These are phyloP conservation scores for Tolypocladium cylindrosporum DNA, from an alignment of 2,329 filamentous ascomycete genomes.

Conservation along the genomic window DNA sequence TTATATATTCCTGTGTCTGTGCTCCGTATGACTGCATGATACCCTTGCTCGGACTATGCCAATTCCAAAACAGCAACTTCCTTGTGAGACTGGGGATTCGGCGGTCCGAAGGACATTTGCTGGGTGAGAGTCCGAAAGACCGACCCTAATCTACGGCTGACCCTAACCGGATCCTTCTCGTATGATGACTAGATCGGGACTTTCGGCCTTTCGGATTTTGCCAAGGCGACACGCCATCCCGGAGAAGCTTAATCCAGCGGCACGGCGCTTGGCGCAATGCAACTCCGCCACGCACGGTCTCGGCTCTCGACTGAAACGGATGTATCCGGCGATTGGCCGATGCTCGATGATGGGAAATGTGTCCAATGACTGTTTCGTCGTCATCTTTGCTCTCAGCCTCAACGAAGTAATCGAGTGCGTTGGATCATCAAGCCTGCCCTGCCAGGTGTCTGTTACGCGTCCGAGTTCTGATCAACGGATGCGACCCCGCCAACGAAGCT, in stretches of 20 bases:
- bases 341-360: not conserved
- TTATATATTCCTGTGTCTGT: not conserved
- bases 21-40: not conserved
- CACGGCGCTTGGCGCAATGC: not conserved
- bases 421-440: not conserved
- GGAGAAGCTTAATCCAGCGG: not conserved
- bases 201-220: not conserved
- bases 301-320: not conserved
- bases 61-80: not conserved
- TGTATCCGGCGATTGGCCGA: not conserved
- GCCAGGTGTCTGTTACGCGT: not conserved
- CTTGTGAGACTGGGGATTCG: not conserved
- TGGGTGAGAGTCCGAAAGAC: not conserved
- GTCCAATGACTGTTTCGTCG: not conserved
- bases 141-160: not conserved
- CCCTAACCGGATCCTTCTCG: not conserved
- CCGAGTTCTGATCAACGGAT: not conserved
- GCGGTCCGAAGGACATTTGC: too few relatives aligned
- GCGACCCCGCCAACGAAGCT: too few relatives aligned
- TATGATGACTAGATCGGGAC: too few relatives aligned
- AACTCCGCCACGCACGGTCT: not conserved
- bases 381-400: not conserved
- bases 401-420: not conserved
- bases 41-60: not conserved
- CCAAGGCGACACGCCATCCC: not conserved